Evolutionary conservation across 148 eudicot genomes (phyloP).

Genomic region (Cornus kousa): DNA sequence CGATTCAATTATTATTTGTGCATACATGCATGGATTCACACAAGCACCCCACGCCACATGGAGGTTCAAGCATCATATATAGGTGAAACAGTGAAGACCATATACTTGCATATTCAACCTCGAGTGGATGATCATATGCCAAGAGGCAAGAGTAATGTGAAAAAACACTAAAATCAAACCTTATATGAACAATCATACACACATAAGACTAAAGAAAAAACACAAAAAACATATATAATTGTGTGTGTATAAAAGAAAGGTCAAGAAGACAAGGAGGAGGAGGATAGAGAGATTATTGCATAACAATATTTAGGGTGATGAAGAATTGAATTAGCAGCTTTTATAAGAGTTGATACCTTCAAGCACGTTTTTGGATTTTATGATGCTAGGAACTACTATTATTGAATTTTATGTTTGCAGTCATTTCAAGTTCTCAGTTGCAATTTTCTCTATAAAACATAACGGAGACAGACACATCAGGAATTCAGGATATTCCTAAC

Average conservation of each 20-base stretch:
- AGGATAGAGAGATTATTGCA: no score
- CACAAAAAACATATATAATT: no score
- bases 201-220: neutral
- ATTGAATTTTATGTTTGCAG: neutral
- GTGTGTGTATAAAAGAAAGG: no score
- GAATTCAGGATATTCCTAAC: neutral
- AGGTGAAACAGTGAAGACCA: neutral
- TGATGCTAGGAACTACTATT: no score
- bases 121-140: neutral
- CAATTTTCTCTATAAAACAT: neutral
- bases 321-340: no score
- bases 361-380: no score
- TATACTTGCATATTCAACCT: neutral
- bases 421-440: neutral
- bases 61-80: neutral
- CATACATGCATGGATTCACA: neutral
- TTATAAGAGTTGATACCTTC: no score
- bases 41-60: neutral
- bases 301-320: no score
- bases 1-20: neutral
- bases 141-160: no score
- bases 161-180: neutral
- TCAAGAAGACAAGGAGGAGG: no score
- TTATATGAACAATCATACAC: neutral
- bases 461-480: neutral